Evolutionary conservation across 371 early-diverging fungal genomes (phyloP).

Genomic region (Mucor plumbeus): DNA sequence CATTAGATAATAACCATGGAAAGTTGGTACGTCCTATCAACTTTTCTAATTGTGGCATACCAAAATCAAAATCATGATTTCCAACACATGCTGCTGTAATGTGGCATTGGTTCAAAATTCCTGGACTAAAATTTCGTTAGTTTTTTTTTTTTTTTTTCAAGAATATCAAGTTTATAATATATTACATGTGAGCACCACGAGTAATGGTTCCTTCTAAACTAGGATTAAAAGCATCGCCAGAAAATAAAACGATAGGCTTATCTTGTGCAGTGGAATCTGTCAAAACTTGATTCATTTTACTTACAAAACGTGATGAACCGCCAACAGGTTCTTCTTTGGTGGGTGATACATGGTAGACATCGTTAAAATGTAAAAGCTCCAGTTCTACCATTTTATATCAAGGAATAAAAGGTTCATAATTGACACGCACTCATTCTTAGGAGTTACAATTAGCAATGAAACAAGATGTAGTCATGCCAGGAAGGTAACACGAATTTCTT

Average conservation of each 20-base stretch:
- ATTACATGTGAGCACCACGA: slow-evolving; percentile 64
- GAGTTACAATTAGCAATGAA: too few species aligned
- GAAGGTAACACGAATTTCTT: too few species aligned
- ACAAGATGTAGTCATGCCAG: too few species aligned
- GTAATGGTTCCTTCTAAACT: slow-evolving; percentile 65
- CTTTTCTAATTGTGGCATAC: slow-evolving; percentile 53
- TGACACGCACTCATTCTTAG: too few species aligned
- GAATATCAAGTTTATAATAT: neutral
- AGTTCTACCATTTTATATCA: slow-evolving; percentile 13
- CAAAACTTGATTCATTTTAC: slow-evolving; percentile 19
- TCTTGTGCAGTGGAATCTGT: slow-evolving; percentile 12
- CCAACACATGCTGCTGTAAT: slow-evolving; percentile 65
- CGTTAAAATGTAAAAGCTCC: slow-evolving; percentile 63
- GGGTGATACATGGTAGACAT: slow-evolving; percentile 62
- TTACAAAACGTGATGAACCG: slow-evolving; percentile 64
- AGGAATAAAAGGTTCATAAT: too few species aligned
- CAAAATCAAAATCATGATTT: slow-evolving; percentile 76
- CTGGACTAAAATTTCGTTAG: slow-evolving; percentile 32
- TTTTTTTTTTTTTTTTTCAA: neutral
- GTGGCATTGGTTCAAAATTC: slow-evolving; percentile 52
- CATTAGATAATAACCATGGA: slow-evolving; percentile 71
- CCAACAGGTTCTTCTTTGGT: slow-evolving; percentile 62
- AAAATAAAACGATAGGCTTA: slow-evolving; percentile 55
- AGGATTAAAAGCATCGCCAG: slow-evolving; percentile 70
- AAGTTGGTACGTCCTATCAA: slow-evolving; percentile 54